These are phyloP conservation scores for Sporothrix schenckii DNA, from an alignment of 2,329 filamentous ascomycete species.

Conservation along the genomic window DNA sequence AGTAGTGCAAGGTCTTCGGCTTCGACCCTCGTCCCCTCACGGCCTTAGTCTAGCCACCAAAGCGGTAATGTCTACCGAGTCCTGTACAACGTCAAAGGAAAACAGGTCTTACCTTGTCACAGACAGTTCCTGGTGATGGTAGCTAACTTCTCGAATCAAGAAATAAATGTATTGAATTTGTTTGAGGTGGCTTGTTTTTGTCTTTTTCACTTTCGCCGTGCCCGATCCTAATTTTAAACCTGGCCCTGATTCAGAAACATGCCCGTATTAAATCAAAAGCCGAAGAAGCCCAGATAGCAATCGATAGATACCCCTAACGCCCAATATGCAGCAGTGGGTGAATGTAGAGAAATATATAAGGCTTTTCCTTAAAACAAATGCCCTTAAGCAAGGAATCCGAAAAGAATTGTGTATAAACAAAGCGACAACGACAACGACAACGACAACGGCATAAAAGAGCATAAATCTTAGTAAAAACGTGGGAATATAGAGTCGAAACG, in stretches of 20 bases:
- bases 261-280: background rate
- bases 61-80: conserved; percentile 28
- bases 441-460: background rate
- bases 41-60: background rate
- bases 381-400: background rate
- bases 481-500: background rate
- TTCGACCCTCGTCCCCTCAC: background rate
- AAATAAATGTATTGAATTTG: background rate
- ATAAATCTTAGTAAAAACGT: background rate
- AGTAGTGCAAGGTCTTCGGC: background rate
- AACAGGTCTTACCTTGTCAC: conserved; percentile 10
- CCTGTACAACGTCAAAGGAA: conserved; percentile 1
- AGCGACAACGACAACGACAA: background rate
- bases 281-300: background rate
- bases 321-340: background rate
- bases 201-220: background rate
- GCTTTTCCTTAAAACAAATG: background rate
- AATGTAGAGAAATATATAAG: background rate
- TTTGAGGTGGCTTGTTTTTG: background rate
- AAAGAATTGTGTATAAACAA: background rate
- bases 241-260: background rate
- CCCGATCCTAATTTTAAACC: background rate
- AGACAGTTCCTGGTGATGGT: background rate
- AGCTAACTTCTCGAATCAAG: background rate
- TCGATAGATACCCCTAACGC: background rate